Evolutionary conservation across 768 basidiomycete species (phyloP), one percentile per base, ranked within the genome.

Genomic region (Serendipita sp.): DNA sequence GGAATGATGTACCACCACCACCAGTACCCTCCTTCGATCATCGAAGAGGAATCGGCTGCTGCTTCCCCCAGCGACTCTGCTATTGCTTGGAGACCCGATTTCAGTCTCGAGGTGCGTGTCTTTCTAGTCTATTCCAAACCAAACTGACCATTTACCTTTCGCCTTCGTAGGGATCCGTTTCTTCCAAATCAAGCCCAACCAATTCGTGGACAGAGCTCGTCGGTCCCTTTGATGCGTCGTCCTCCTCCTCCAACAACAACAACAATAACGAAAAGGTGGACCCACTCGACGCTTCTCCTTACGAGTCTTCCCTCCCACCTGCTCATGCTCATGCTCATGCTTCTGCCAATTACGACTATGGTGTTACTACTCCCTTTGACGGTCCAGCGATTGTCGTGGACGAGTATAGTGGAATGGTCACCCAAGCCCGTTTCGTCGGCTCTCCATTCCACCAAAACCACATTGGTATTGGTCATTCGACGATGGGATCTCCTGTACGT

Each of bases 31-130:
- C 35, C 56, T 8, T 8, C 56, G 4, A 16, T 51, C 16, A 51
- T 51, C 48, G 56, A 60, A 7, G 56, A 60, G n/a, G 56, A 60
- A 35, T 60, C n/a, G n/a, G n/a, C 56, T 16, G 34, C n/a, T 10
- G 56, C 56, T 32, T 60, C 56, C 32, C 56, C 56, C 5, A n/a
- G n/a, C n/a, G 30, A 32, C 16, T 16, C 18, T 60, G n/a, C 23
- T 7, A 60, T 60, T 35, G 56, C 56, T 8, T 60, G 56, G 56
- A 23, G 56, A 28, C 56, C 56, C n/a, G 56, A 60, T 60, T 60
- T 60, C 56, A 60, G 35, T 36, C 35, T 60, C 3, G 56, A 60
- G 56, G 56, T 60, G 56, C 16, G 56, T 60, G 3, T 41, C 30
- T 54, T 28, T 8, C 30, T 54, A 54, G 52, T 54, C 52, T 54